A percentile compares a stretch with the other conserved stretches of the same genome.
These are phyloP conservation scores for Fusarium sp. DNA, from an alignment of 2,329 filamentous ascomycete species.

Conservation along the genomic window DNA sequence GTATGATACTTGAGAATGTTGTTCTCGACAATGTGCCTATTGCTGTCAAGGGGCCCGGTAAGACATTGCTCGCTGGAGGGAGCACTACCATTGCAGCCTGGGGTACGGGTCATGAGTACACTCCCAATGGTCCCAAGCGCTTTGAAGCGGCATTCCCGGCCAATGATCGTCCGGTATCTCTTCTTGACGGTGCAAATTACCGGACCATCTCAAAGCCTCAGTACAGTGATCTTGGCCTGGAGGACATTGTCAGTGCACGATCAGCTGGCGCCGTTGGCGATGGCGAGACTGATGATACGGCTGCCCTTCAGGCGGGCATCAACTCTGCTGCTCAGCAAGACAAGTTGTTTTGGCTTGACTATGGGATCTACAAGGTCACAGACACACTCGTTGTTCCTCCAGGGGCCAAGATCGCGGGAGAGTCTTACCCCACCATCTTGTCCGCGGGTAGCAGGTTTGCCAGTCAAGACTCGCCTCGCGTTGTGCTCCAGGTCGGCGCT, in stretches of 20 bases:
- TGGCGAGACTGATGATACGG: neutral
- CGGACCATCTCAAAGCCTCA: neutral
- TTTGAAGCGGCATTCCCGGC: neutral
- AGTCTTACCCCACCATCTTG: neutral
- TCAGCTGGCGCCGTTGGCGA: neutral
- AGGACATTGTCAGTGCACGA: neutral
- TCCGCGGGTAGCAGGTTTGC: neutral
- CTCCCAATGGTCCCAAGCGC: neutral
- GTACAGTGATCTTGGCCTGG: neutral
- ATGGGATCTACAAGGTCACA: neutral
- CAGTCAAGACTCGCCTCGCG: neutral
- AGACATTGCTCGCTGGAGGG: neutral
- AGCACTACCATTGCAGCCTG: neutral
- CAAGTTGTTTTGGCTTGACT: neutral
- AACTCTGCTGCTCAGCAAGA: neutral
- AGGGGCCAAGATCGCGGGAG: neutral
- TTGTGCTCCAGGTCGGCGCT: neutral
- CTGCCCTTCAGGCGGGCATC: neutral
- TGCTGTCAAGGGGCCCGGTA: neutral
- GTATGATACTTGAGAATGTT: neutral
- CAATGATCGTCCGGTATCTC: neutral
- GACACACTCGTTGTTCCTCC: neutral
- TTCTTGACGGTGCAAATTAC: neutral
- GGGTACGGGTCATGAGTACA: neutral
- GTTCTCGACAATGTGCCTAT: neutral